These are phyloP conservation scores for Wickerhamomyces sp. DNA, from an alignment of 1,139 yeast genomes.

Conservation along the genomic window DNA sequence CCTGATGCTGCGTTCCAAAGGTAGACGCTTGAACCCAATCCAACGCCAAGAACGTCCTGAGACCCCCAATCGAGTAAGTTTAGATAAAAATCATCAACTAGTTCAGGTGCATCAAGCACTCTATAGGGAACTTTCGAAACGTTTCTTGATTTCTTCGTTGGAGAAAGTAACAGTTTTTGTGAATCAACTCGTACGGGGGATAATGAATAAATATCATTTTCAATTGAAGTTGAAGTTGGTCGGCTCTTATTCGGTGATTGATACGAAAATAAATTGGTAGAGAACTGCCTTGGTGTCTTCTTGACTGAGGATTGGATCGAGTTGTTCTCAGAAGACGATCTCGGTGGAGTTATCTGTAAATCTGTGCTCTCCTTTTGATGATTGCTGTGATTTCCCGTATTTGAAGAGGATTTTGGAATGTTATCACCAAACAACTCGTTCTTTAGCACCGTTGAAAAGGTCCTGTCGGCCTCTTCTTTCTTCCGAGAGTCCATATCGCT, in stretches of 20 bases:
- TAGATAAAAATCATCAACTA: conserved; percentile 89
- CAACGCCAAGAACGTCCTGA: conserved; percentile 84
- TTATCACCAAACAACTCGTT: conserved; percentile 91
- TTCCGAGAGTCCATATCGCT: conserved; percentile 63
- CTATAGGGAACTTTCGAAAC: conserved; percentile 87
- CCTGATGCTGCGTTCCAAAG: conserved; percentile 90
- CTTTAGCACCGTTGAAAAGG: conserved; percentile 79
- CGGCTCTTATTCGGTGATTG: conserved; percentile 62
- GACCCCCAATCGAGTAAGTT: conserved; percentile 96
- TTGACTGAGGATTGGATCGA: conserved; percentile 10
- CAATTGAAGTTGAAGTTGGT: conserved; percentile 51
- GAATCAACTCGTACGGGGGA: conserved; percentile 91
- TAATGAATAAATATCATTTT: conserved; percentile 70
- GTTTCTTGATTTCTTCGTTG: conserved; percentile 71
- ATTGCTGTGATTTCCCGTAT: conserved; percentile 9
- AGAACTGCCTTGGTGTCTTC: conserved; percentile 43
- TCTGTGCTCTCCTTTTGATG: conserved; percentile 6
- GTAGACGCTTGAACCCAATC: conserved; percentile 82
- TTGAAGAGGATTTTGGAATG: conserved; percentile 23
- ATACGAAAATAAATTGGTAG: conserved; percentile 64
- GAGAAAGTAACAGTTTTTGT: conserved; percentile 71
- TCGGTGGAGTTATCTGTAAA: conserved; percentile 18
- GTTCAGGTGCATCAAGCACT: conserved; percentile 93
- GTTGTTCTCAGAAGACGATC: conserved; percentile 11
- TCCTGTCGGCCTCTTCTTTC: conserved; percentile 80